Percentiles rank a stretch among this genome's conserved stretches.
These are phyloP conservation scores for Schizosaccharomyces octosporus DNA, from an alignment of 805 yeast species.

Conservation along the genomic window DNA sequence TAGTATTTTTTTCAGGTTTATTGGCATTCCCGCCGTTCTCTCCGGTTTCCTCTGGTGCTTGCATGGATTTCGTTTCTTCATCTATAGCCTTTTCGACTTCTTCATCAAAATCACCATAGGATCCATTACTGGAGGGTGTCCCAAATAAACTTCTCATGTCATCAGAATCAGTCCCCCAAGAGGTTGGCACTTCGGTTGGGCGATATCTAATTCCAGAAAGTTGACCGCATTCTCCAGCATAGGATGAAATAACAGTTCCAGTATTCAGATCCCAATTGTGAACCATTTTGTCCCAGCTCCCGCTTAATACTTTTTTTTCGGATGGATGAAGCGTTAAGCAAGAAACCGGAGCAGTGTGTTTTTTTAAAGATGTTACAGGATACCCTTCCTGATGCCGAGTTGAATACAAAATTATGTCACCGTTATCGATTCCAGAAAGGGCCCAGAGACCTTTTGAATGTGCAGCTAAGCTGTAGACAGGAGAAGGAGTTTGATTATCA, in stretches of 20 bases:
- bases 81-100: slow-evolving; percentile 22
- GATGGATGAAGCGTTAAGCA: slow-evolving; percentile 34
- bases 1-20: too few species aligned
- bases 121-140: not conserved
- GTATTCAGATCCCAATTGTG: slow-evolving; percentile 67
- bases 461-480: slow-evolving; percentile 69
- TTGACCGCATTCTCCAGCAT: slow-evolving; percentile 45
- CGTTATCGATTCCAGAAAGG: slow-evolving; percentile 51
- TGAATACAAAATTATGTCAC: slow-evolving; percentile 71
- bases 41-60: slow-evolving; percentile 6
- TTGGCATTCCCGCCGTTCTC: not conserved
- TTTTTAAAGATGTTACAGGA: slow-evolving; percentile 48
- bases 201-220: slow-evolving; percentile 45
- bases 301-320: slow-evolving; percentile 48
- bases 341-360: slow-evolving; percentile 55
- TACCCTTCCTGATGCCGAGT: slow-evolving; percentile 63
- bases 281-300: slow-evolving; percentile 72
- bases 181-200: slow-evolving; percentile 9
- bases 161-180: slow-evolving; percentile 1
- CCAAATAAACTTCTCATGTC: not conserved
- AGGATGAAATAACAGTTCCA: slow-evolving; percentile 30
- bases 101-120: slow-evolving; percentile 32
- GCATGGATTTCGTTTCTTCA: slow-evolving; percentile 10
- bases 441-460: slow-evolving; percentile 70
- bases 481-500: slow-evolving; percentile 21